Evolutionary conservation across 2,329 filamentous ascomycete species (phyloP), one percentile per base, ranked within the genome.

Genomic region (Alternaria sp.): DNA sequence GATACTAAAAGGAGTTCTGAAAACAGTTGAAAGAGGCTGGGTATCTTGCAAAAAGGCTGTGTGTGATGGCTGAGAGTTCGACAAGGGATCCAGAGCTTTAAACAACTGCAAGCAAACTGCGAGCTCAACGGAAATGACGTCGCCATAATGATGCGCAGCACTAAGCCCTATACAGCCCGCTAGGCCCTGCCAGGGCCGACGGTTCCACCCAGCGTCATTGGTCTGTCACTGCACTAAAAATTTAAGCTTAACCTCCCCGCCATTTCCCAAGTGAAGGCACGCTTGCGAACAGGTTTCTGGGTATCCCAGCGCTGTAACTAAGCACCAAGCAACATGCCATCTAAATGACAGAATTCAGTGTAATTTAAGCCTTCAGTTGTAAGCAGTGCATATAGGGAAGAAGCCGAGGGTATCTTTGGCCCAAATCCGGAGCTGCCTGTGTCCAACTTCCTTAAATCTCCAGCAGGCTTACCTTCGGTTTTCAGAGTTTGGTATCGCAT

Each of bases 81-180:
- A 33, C 40, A 28, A 34, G 55, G 46, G 17, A 55, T 23, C 28
- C 51, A 49, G 41, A 37, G 34, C 51, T 61, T 61, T 58, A 58
- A 63, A 45, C 46, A 31, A 44, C 42, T 55, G 56, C 45, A 52
- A 36, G 48, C 50, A 51, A 46, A 56, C 31, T 33, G 46, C 6
- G 23, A 51, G 37, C 23, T 56, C 34, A 37, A 17, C 9, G 10
- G 39, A n/a, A 21, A 61, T 56, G 59, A 58, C 52, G 58, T 59
- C 40, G 58, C 52, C 41, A 63, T 61, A 55, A 61, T 63, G 51
- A 55, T 61, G 39, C 11, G 37, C 44, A 34, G n/a, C 55, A 55
- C 58, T 59, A 55, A 44, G 28, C 52, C 41, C 11, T 26, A 17
- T 36, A 23, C 26, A 24, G 26, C n/a, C 9, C 23, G 36, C 37